A percentile compares a stretch with the other conserved stretches of the same genome.
Conservation (phyloP, 768 basidiomycete species). For the Megacollybia marginata region DNA sequence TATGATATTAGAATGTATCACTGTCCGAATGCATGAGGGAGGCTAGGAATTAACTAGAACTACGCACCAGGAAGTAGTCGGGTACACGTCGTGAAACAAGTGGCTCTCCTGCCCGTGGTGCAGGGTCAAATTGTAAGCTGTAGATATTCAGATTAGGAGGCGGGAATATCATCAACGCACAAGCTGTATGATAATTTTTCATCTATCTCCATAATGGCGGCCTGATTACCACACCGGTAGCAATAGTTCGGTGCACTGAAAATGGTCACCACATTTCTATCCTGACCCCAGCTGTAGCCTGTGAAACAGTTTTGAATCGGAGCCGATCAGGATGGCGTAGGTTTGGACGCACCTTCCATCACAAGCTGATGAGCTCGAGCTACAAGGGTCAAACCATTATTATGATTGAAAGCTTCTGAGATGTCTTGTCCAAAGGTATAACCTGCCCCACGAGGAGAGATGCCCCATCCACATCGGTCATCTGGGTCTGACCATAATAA, state of each 20-base stretch:
- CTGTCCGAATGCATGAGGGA: not conserved
- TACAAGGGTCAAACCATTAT: conserved; percentile 94
- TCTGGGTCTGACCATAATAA: conserved; percentile 99
- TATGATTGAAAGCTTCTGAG: conserved; percentile 98
- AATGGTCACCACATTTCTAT: conserved; percentile 98
- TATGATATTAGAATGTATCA: not conserved
- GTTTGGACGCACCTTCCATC: conserved; percentile 75
- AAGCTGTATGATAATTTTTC: conserved; percentile 94
- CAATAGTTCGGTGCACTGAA: conserved; percentile 99
- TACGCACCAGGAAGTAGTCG: conserved; percentile 87
- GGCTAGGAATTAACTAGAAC: too few relatives aligned
- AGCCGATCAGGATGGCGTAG: not conserved
- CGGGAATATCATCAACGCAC: conserved; percentile 47
- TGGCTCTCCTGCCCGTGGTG: conserved; percentile 96
- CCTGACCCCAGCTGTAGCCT: conserved; percentile 98
- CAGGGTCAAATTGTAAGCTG: conserved; percentile 99
- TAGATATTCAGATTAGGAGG: not conserved
- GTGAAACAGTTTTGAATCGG: conserved; percentile 7
- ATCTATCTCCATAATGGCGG: conserved; percentile 99
- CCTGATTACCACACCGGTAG: conserved; percentile 99
- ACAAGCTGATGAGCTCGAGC: conserved; percentile 92
- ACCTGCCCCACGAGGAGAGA: conserved; percentile 96
- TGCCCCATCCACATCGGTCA: conserved; percentile 99
- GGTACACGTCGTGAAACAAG: conserved; percentile 93
- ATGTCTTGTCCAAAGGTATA: conserved; percentile 99